Conservation (phyloP, 208 protist species). For the Herpetomonas samuelpessoai region DNA sequence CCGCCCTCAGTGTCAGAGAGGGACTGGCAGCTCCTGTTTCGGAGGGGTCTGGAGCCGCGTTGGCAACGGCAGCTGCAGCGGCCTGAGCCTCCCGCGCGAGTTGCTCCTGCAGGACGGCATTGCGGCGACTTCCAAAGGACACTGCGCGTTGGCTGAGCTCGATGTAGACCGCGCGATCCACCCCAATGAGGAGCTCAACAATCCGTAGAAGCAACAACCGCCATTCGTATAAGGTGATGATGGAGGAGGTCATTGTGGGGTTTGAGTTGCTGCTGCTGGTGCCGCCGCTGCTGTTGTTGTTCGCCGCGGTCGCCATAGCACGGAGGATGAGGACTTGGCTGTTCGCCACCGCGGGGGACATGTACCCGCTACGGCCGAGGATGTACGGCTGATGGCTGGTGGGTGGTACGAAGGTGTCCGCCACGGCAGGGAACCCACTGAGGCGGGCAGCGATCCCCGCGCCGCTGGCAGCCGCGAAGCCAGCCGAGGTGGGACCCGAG, state of each 20-base stretch:
- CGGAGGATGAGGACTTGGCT: not conserved
- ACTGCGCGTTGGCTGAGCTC: constrained; percentile 11
- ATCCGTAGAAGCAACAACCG: constrained; percentile 15
- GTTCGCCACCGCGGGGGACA: not conserved
- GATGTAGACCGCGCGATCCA: constrained; percentile 26
- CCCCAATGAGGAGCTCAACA: constrained; percentile 22
- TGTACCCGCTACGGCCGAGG: not conserved
- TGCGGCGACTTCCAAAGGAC: not conserved
- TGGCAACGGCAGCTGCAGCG: not conserved
- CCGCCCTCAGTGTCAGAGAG: not conserved
- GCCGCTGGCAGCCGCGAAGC: not conserved
- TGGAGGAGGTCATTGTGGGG: no score
- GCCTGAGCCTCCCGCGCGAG: not conserved
- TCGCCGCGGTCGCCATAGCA: not conserved
- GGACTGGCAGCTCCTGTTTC: no score
- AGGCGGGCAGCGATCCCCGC: not conserved
- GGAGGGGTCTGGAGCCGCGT: not conserved
- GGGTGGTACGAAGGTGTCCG: no score
- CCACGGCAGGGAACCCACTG: no score
- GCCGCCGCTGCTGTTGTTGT: not conserved
- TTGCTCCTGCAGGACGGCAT: not conserved
- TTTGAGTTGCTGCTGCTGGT: no score
- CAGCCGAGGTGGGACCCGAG: not conserved
- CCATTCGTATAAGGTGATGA: constrained; percentile 20
- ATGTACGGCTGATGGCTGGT: no score